Base-by-base conservation (phyloP, 805 yeast species). In the Candida mattraensis region DNA sequence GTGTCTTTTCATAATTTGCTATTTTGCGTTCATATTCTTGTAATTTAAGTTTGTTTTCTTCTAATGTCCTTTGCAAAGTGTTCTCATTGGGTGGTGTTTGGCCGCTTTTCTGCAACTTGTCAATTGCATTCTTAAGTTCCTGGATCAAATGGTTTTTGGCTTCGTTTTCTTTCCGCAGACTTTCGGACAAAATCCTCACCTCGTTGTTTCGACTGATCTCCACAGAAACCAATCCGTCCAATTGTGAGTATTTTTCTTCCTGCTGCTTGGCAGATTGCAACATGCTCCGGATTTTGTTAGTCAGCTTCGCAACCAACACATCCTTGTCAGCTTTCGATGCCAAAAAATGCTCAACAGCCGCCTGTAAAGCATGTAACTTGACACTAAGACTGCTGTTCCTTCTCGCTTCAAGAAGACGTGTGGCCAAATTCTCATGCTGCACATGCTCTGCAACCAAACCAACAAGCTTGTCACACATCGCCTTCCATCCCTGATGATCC, bases 401-500 rank as follows among this genome's bases (percentile, higher is more conserved):
- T 5, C 14, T 20, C 12, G 37, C 36, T 15, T 30, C 27, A 5
- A 10, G 14, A 18, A 37, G 21, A 8, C 22, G 7, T 8, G 11
- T n/a, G 17, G 13, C 16, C 9, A 17, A 13, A 5, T n/a, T 23
- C 6, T 17, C 30, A 29, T 27, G 21, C 16, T 21, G 27, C 10
- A 16, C 29, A 3, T 23, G 23, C 4, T 30, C 44, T 13, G 18
- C 15, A 3, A 47, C 12, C 12, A 37, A 24, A 18, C 30, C 38
- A 5, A 47, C 12, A 6, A 50, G 40, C 7, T 42, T 31, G 24
- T 47, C 33, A 5, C 38, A 35, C 2, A 39, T 20, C 1, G 12
- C n/a, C 30, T 44, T 42, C 42, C 48, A 44, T 5, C 42, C 30
- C 7, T 28, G 26, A 27, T 50, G 45, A 35, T 51, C 53, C 7